Evolutionary conservation across 805 yeast genomes (phyloP), one percentile per base, ranked within the genome.

Genomic region (Yarrowia divulgata): DNA sequence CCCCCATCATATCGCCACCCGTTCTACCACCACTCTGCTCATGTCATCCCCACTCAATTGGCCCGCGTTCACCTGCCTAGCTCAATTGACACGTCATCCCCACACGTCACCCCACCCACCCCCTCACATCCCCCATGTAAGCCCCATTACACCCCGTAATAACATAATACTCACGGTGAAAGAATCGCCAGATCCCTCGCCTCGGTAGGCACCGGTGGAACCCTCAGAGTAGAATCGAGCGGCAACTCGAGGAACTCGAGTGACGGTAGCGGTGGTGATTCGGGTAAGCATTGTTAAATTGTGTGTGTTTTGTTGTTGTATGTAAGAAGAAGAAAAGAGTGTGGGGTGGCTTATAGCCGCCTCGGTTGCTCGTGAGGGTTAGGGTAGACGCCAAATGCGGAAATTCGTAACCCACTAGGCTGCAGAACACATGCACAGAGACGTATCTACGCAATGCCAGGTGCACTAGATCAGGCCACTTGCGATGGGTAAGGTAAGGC

Each of bases 201-300:
- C 79, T 75, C 90, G 85, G 71, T 85, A 82, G 50, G 87, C 80
- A 72, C 90, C 90, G 64, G 88, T 83, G 73, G 88, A 83, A 69
- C 90, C 90, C 74, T 85, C 91, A 69, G 86, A 67, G 79, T 79
- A 81, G 72, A 74, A 74, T 76, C 85, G 81, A 71, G 75, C 73
- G 50, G 76, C 73, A 13, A 68, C 64, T 63, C 71, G 71, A 37
- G 72, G 72, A 42, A 68, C 54, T 48, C 69, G 66, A 29, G 69
- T 42, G 46, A 60, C 71, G 34, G 46, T 55, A 57, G 71, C 69
- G 67, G 72, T 45, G 37, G 71, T 34, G 39, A 70, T 57, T 58
- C 70, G 70, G 58, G 71, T 50, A 48, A 70, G 71, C 69, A 67
- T 67, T 64, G 69, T 55, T 23, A 23, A 23, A 49, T 49, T 48